Base-by-base conservation (phyloP, 75 land plant genomes). In the Isoetes taiwanensis region DNA sequence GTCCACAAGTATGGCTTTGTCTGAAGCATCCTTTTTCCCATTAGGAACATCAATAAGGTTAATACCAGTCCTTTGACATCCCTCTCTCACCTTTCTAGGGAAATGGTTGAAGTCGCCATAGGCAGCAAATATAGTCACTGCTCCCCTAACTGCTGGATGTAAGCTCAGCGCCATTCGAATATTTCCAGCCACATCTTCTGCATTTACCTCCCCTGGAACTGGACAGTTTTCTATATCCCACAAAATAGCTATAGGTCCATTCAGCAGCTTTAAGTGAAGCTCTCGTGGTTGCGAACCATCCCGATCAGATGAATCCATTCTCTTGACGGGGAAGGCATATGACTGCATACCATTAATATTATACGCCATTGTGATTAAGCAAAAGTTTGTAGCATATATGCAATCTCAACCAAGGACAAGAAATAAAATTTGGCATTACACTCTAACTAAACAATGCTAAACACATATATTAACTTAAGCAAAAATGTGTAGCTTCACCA, bases 221-320 rank as follows among this genome's bases (percentile, higher is more conserved):
- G 94, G 79, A 54, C 96, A 90, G 54, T 90, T 90, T 61, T 90
- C 96, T 27, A 90, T 79, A 52, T 90, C 96, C 96, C 96, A 90
- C 32, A 90, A 70, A 54, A 90, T 80, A 37, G 86, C 81, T 6
- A 85, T 77, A 57, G 79, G 75, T 53, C 79, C 79, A 27, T 64
- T 26, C 29, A 38, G 20, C 23, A 9, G n/a, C 46, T 41, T 39
- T 6, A 5, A 14, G 20, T 59, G 40, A 24, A 40, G n/a, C n/a
- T 21, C 46, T 33, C 32, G 32, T 20, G 2, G 17, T 27, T 21
- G 23, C n/a, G 11, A n/a, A n/a, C n/a, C n/a, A n/a, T n/a, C n/a
- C n/a, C n/a, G n/a, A n/a, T n/a, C n/a, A n/a, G n/a, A n/a, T n/a
- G n/a, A n/a, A n/a, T n/a, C n/a, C n/a, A n/a, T n/a, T n/a, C n/a